A percentile compares a stretch with the other conserved stretches of the same genome.
These are phyloP conservation scores for Ganoderma resinaceum DNA, from an alignment of 1,284 basidiomycete species.

Conservation along the genomic window DNA sequence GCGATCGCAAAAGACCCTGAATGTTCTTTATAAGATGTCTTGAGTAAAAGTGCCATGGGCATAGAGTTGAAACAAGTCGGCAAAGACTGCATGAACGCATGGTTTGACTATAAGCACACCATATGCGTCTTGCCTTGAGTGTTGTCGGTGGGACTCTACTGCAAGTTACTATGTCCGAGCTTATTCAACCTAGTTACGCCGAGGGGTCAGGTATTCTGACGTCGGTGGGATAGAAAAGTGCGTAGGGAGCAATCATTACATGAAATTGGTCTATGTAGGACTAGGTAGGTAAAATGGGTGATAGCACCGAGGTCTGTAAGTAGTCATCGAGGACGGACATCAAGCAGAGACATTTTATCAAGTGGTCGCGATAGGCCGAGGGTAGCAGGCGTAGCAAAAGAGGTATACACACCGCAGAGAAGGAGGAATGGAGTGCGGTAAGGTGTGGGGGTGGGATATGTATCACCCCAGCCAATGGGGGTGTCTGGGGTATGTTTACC, in stretches of 20 bases:
- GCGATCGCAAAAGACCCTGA: no score
- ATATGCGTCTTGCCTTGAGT: neutral
- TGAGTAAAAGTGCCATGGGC: neutral
- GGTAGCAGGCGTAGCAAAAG: constrained; percentile 6
- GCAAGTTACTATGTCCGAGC: neutral
- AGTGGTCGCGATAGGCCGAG: neutral
- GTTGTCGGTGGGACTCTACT: neutral
- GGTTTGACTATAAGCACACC: neutral
- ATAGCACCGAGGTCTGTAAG: constrained; percentile 23
- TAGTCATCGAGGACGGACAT: neutral
- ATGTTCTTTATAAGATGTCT: no score
- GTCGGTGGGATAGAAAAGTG: neutral
- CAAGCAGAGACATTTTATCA: neutral
- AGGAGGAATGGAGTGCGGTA: constrained; percentile 14
- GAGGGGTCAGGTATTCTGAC: neutral
- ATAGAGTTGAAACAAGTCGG: neutral
- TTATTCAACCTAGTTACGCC: constrained; percentile 4
- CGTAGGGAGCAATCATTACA: constrained; percentile 20
- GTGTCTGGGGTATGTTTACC: constrained; percentile 49
- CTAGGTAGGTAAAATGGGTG: constrained; percentile 21
- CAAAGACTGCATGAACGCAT: neutral
- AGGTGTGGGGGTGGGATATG: neutral
- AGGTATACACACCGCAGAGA: constrained; percentile 30
- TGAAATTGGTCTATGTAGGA: constrained; percentile 22
- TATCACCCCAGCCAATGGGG: neutral